These are phyloP conservation scores for Biancaea sappan DNA, from an alignment of 306 rosid genomes.

Conservation along the genomic window DNA sequence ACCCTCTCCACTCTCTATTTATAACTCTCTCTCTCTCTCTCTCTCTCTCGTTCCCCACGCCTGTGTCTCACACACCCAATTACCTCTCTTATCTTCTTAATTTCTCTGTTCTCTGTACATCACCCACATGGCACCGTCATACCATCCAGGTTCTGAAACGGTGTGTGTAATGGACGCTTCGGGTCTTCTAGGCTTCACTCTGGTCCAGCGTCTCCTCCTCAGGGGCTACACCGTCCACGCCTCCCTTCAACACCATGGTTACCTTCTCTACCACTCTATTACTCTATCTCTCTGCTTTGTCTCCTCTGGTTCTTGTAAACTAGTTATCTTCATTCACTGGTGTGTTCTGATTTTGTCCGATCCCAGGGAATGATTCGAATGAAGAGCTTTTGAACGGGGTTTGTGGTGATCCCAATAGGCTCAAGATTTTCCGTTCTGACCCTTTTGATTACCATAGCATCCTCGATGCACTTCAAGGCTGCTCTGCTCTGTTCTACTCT, in stretches of 20 bases:
- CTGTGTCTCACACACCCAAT: too few relatives aligned
- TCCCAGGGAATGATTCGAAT: constrained; percentile 19
- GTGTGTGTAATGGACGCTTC: constrained; percentile 67
- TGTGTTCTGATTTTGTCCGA: not conserved
- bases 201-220: constrained; percentile 44
- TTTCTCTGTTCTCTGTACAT: not conserved
- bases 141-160: constrained; percentile 28
- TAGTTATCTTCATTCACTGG: too few relatives aligned
- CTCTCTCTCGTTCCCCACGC: not conserved
- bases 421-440: constrained; percentile 52
- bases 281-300: not conserved
- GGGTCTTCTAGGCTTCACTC: constrained; percentile 40
- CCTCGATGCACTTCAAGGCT: constrained; percentile 53
- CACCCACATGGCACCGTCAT: constrained; percentile 39
- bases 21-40: not conserved
- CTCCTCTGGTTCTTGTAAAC: not conserved
- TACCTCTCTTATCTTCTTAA: not conserved
- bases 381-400: constrained; percentile 27
- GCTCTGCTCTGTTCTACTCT: constrained; percentile 62
- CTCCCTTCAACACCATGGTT: constrained; percentile 51
- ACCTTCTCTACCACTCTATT: not conserved
- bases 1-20: not conserved
- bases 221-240: constrained; percentile 58
- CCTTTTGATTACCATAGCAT: constrained; percentile 70
- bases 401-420: constrained; percentile 33